A percentile compares a stretch with the other conserved stretches of the same genome.
phyloP scores from a whole-genome alignment of 345 rosid genomes.

The Hibiscus syriacus region DNA sequence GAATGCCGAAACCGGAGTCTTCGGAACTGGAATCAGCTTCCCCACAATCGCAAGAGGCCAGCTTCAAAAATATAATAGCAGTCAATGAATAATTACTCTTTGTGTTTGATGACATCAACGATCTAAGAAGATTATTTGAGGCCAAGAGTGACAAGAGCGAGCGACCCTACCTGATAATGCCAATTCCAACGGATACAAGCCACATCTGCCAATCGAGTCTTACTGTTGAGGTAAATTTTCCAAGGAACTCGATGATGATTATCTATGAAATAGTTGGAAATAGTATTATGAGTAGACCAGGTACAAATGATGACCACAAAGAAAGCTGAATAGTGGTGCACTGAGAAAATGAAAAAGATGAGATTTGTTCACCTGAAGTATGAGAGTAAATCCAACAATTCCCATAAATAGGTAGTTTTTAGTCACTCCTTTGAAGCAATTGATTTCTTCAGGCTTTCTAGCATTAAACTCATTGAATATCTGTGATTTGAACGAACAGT shows the following conservation, averaged over 20 bases:
- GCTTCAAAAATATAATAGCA: conserved; percentile 26
- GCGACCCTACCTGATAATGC: conserved; percentile 62
- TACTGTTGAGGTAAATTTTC: conserved; percentile 65
- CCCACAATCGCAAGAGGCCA: conserved; percentile 92
- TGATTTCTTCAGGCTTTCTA: conserved; percentile 89
- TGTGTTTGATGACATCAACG: background rate
- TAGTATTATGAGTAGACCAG: background rate
- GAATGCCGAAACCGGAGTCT: conserved; percentile 49
- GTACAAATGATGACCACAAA: background rate
- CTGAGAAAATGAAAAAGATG: background rate
- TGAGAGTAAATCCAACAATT: conserved; percentile 60
- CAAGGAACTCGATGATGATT: conserved; percentile 75
- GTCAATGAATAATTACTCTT: background rate
- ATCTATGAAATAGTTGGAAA: conserved; percentile 34
- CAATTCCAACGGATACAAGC: conserved; percentile 58
- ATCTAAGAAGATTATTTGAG: background rate
- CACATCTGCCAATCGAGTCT: conserved; percentile 65
- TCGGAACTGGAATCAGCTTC: conserved; percentile 77
- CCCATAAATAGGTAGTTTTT: conserved; percentile 70
- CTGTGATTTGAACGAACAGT: conserved; percentile 37
- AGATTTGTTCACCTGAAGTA: conserved; percentile 58
- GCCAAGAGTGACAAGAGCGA: background rate
- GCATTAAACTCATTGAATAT: conserved; percentile 95
- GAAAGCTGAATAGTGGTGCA: background rate
- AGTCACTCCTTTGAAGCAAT: conserved; percentile 74